phyloP scores from a whole-genome alignment of 108 stramenopile genomes.

The Asterionellopsis glacialis region DNA sequence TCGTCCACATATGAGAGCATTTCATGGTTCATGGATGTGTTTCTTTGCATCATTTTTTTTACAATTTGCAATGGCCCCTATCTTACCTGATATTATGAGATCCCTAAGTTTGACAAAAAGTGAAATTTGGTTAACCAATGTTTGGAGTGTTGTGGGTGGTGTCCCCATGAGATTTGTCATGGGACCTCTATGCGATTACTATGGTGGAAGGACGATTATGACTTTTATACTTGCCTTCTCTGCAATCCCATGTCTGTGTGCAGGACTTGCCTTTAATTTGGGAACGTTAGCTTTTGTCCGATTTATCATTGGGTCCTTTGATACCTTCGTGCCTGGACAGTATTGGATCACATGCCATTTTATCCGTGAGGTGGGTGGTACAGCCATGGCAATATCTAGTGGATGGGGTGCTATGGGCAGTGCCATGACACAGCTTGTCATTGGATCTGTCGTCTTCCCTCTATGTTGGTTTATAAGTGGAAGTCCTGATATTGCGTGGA shows the following conservation, averaged over 20 bases:
- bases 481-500: constrained; percentile 42
- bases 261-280: constrained; percentile 33
- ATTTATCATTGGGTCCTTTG: constrained; percentile 54
- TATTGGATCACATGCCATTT: constrained; percentile 65
- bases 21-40: constrained; percentile 71
- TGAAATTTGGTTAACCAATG: constrained; percentile 65
- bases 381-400: constrained; percentile 55
- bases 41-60: constrained; percentile 74
- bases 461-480: constrained; percentile 32
- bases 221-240: constrained; percentile 16
- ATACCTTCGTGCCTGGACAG: constrained; percentile 60
- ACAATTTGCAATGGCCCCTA: constrained; percentile 82
- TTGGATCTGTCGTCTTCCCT: constrained; percentile 44
- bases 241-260: constrained; percentile 37
- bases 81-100: constrained; percentile 54
- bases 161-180: constrained; percentile 56
- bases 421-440: constrained; percentile 54
- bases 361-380: constrained; percentile 43
- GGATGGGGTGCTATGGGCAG: constrained; percentile 77
- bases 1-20: constrained; percentile 81
- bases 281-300: constrained; percentile 32
- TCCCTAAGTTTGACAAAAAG: constrained; percentile 44
- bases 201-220: constrained; percentile 33
- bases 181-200: constrained; percentile 59
- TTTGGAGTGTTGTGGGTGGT: constrained; percentile 55